Evolutionary conservation across 306 rosid species (phyloP).

Genomic region (Ceratonia siliqua): DNA sequence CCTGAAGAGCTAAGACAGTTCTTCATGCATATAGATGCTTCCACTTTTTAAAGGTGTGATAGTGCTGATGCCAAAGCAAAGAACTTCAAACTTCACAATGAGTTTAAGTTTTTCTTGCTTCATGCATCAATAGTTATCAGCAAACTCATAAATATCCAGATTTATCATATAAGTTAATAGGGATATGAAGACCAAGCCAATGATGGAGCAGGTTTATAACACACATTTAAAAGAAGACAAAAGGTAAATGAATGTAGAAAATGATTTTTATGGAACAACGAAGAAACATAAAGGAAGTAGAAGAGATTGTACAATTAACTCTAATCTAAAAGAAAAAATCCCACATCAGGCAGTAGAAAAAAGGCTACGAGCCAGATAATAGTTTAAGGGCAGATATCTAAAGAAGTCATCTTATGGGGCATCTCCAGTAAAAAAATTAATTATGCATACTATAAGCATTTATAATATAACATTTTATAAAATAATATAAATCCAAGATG

Average conservation of each 20-base stretch:
- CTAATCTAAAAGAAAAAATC: neutral
- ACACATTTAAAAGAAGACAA: neutral
- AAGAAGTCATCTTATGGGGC: neutral
- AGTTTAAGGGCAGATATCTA: too few relatives aligned
- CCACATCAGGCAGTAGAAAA: neutral
- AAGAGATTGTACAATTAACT: neutral
- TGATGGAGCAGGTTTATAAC: neutral
- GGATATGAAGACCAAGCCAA: neutral
- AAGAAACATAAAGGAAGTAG: neutral
- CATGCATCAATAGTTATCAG: neutral
- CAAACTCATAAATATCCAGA: neutral
- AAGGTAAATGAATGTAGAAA: neutral
- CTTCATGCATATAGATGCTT: neutral
- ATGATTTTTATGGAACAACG: neutral
- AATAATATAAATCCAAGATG: slow-evolving; percentile 10
- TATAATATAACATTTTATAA: neutral
- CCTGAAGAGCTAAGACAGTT: neutral
- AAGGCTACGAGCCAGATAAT: neutral
- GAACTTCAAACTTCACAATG: neutral
- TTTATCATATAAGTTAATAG: neutral
- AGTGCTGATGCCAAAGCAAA: neutral
- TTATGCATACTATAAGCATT: neutral
- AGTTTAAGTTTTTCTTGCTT: neutral
- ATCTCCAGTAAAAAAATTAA: neutral
- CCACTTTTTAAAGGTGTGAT: neutral